phyloP scores from a whole-genome alignment of 202 grass and related monocot species.

The Schoenoplectus tabernaemontani region DNA sequence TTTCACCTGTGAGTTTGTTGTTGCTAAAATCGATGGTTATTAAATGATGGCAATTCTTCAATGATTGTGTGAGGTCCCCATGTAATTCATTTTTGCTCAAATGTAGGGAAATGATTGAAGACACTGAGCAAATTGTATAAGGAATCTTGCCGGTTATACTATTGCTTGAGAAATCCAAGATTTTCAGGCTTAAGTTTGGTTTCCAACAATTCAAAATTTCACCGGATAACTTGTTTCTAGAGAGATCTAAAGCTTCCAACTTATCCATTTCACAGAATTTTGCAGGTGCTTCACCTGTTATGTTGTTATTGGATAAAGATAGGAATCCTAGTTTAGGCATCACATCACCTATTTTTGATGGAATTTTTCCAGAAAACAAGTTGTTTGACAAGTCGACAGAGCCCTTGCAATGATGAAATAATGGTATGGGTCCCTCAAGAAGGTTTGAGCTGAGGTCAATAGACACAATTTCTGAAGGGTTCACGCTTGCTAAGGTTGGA shows the following conservation, averaged over 20 bases:
- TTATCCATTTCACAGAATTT: slow-evolving; percentile 3
- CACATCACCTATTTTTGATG: slow-evolving; percentile 4
- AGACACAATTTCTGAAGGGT: background rate
- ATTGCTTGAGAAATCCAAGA: slow-evolving; percentile 36
- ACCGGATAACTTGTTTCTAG: slow-evolving; percentile 17
- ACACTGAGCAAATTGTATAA: slow-evolving; percentile 12
- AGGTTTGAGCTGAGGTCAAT: slow-evolving; percentile 36
- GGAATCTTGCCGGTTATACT: slow-evolving; percentile 13
- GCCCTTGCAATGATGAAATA: slow-evolving; percentile 3
- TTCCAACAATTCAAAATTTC: background rate
- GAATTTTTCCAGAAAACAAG: slow-evolving; percentile 26
- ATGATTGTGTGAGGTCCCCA: slow-evolving; percentile 29
- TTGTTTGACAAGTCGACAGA: slow-evolving; percentile 26
- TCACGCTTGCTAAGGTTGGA: background rate
- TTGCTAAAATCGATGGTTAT: slow-evolving; percentile 29
- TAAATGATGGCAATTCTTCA: background rate
- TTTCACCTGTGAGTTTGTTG: slow-evolving; percentile 27
- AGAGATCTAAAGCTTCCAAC: slow-evolving; percentile 1
- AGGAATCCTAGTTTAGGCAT: slow-evolving; percentile 22
- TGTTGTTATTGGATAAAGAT: slow-evolving; percentile 7
- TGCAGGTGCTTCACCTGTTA: slow-evolving; percentile 1
- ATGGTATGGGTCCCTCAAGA: slow-evolving; percentile 21
- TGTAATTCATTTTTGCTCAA: slow-evolving; percentile 26
- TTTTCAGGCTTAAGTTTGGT: background rate
- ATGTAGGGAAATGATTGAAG: background rate